Evolutionary conservation across 345 rosid species (phyloP).

Genomic region (Gossypium bickii): DNA sequence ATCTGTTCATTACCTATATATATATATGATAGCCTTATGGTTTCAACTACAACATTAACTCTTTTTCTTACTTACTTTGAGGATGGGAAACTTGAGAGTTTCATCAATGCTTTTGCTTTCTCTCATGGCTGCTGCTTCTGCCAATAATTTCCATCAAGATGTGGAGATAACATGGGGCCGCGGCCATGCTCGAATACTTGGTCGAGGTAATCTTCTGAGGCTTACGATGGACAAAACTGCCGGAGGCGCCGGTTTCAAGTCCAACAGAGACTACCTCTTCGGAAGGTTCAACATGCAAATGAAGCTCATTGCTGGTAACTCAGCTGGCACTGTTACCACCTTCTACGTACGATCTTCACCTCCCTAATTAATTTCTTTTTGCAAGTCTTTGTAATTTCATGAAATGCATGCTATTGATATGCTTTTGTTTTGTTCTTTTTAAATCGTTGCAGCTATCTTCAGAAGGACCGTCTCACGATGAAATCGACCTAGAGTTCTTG

Average conservation of each 20-base stretch:
- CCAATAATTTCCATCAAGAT: constrained; percentile 28
- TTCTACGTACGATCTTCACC: constrained; percentile 35
- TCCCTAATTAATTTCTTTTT: neutral
- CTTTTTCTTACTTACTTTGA: neutral
- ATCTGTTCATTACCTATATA: neutral
- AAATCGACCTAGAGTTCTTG: constrained; percentile 17
- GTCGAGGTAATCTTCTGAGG: constrained; percentile 36
- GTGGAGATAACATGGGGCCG: constrained; percentile 47
- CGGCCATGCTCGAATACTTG: constrained; percentile 31
- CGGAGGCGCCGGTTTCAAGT: constrained; percentile 42
- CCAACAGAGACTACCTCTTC: constrained; percentile 33
- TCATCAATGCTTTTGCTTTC: constrained; percentile 9
- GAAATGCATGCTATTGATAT: neutral
- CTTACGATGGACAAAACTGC: constrained; percentile 36
- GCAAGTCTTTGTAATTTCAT: neutral
- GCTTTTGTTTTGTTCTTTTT: neutral
- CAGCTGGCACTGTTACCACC: constrained; percentile 38
- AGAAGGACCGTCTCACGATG: constrained; percentile 12
- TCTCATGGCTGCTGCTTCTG: constrained; percentile 15
- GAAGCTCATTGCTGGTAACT: constrained; percentile 49
- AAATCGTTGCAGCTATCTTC: constrained; percentile 7
- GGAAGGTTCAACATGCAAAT: constrained; percentile 41
- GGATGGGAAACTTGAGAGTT: constrained; percentile 12
- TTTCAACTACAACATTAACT: constrained; percentile 5
- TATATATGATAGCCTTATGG: neutral